Conservation (phyloP, 2,329 filamentous ascomycete genomes). For the Neurospora crassa region DNA sequence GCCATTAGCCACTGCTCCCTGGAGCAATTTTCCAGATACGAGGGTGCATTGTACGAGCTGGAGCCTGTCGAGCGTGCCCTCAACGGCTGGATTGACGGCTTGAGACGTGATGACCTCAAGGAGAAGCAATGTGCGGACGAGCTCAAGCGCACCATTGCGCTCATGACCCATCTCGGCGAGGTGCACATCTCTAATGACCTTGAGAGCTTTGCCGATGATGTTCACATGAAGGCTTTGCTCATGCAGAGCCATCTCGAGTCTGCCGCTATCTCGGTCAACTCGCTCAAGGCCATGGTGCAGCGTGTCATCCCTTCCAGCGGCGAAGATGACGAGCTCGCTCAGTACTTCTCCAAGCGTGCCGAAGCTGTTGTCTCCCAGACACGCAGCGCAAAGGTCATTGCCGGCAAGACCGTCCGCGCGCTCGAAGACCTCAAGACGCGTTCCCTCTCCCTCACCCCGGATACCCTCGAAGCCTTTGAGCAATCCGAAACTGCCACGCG, state of each 20-base stretch:
- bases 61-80: slow-evolving; percentile 85
- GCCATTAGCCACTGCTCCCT: slow-evolving; percentile 71
- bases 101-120: slow-evolving; percentile 78
- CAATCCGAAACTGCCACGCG: slow-evolving; percentile 55
- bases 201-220: slow-evolving; percentile 66
- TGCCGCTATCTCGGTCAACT: slow-evolving; percentile 56
- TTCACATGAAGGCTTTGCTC: slow-evolving; percentile 66
- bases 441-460: slow-evolving; percentile 61
- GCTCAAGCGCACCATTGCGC: slow-evolving; percentile 71
- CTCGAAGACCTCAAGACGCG: slow-evolving; percentile 69
- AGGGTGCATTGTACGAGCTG: slow-evolving; percentile 74
- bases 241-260: slow-evolving; percentile 78
- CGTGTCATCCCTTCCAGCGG: slow-evolving; percentile 45
- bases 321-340: slow-evolving; percentile 58
- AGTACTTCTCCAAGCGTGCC: slow-evolving; percentile 59
- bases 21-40: slow-evolving; percentile 68
- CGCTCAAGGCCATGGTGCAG: slow-evolving; percentile 57
- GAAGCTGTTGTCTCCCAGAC: slow-evolving; percentile 67
- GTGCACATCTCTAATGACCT: slow-evolving; percentile 64
- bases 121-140: slow-evolving; percentile 74
- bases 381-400: slow-evolving; percentile 73
- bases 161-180: slow-evolving; percentile 79
- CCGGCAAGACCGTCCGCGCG: slow-evolving; percentile 66
- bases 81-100: slow-evolving; percentile 77
- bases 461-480: slow-evolving; percentile 61